phyloP scores from a whole-genome alignment of 2,329 filamentous ascomycete species.

The Diatrype stigma region DNA sequence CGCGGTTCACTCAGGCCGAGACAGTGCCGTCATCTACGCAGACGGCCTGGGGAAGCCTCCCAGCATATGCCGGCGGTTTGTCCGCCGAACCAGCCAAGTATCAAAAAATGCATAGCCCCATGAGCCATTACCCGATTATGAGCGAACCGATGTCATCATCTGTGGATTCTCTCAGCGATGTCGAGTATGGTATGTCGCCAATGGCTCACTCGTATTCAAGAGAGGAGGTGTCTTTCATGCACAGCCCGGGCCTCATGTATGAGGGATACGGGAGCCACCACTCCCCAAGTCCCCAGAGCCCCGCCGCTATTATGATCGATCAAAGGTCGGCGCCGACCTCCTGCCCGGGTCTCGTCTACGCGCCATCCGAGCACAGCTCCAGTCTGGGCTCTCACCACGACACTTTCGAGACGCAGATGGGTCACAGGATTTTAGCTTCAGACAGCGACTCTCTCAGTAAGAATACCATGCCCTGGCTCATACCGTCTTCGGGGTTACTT shows the following conservation, averaged over 20 bases:
- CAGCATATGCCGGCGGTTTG: slow-evolving; percentile 40
- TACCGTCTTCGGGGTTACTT: slow-evolving; percentile 20
- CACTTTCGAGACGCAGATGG: slow-evolving; percentile 51
- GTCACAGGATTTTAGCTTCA: slow-evolving; percentile 45
- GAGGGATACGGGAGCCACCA: slow-evolving; percentile 50
- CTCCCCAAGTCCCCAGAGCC: slow-evolving; percentile 53
- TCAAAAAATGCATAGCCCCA: slow-evolving; percentile 36
- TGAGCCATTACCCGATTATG: slow-evolving; percentile 40
- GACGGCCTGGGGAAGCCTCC: slow-evolving; percentile 42
- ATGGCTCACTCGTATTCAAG: slow-evolving; percentile 50
- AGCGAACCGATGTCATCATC: slow-evolving; percentile 50
- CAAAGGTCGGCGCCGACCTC: slow-evolving; percentile 51
- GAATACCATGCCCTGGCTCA: slow-evolving; percentile 23
- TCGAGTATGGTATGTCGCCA: slow-evolving; percentile 53
- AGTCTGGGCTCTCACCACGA: slow-evolving; percentile 58
- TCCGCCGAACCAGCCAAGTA: slow-evolving; percentile 37
- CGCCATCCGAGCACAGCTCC: slow-evolving; percentile 57
- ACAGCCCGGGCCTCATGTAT: slow-evolving; percentile 54
- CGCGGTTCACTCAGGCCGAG: slow-evolving; percentile 47
- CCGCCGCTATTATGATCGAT: slow-evolving; percentile 52
- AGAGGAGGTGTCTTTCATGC: slow-evolving; percentile 53
- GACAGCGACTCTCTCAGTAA: slow-evolving; percentile 55
- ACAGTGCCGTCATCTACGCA: slow-evolving; percentile 36
- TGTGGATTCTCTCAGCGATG: slow-evolving; percentile 57
- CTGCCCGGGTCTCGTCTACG: slow-evolving; percentile 57